Evolutionary conservation across 1,139 yeast species (phyloP).

Genomic region (Suhomyces guaymorum): DNA sequence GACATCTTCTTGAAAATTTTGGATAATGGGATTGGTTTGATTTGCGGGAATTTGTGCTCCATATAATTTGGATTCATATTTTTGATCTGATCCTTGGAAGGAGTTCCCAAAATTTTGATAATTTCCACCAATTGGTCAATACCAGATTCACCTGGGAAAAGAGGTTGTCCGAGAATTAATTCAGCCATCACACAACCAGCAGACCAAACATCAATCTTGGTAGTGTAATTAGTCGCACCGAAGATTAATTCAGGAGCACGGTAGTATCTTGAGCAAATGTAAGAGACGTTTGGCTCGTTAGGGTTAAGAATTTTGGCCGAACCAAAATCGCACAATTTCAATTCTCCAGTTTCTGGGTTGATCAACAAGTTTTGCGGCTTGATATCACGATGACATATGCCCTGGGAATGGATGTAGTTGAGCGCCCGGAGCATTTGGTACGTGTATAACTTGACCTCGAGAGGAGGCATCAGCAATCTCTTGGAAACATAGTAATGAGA

Average conservation of each 20-base stretch:
- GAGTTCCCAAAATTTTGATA: constrained; percentile 93
- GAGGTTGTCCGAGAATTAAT: constrained; percentile 88
- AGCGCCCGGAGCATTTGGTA: constrained; percentile 90
- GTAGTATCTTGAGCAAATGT: constrained; percentile 94
- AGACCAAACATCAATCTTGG: constrained; percentile 96
- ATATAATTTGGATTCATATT: constrained; percentile 97
- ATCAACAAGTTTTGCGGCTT: constrained; percentile 93
- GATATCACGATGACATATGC: constrained; percentile 96
- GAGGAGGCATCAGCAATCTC: constrained; percentile 79
- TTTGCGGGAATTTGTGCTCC: constrained; percentile 97
- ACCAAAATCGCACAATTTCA: constrained; percentile 97
- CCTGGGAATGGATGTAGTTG: constrained; percentile 85
- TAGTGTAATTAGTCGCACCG: constrained; percentile 92
- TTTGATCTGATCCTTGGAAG: constrained; percentile 86
- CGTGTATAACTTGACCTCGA: constrained; percentile 87
- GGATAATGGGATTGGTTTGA: constrained; percentile 85
- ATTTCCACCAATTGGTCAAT: constrained; percentile 97
- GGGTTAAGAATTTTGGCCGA: constrained; percentile 92
- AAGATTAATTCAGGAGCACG: constrained; percentile 92
- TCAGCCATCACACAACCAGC: constrained; percentile 99
- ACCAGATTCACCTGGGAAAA: constrained; percentile 97
- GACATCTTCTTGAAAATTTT: constrained; percentile 75
- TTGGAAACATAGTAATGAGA: constrained; percentile 78
- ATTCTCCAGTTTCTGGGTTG: constrained; percentile 78
- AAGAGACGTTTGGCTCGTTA: constrained; percentile 90